Evolutionary conservation across 1,284 basidiomycete genomes (phyloP).

Genomic region (Exobasidium cylindrosporum): DNA sequence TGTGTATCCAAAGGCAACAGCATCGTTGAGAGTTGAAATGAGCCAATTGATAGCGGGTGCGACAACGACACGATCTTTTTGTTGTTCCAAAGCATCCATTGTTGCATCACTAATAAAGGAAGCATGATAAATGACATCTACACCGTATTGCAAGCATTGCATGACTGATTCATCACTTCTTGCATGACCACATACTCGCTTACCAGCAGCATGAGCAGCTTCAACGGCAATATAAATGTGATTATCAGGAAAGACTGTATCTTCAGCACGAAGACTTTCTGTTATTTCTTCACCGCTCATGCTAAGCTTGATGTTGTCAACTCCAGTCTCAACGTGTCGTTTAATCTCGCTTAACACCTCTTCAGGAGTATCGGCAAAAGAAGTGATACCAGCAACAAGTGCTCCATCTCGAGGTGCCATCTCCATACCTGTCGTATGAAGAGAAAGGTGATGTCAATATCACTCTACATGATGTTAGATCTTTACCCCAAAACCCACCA

Average conservation of each 20-base stretch:
- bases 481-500: no score
- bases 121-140: background rate
- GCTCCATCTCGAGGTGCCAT: background rate
- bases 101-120: background rate
- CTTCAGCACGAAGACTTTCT: conserved; percentile 53
- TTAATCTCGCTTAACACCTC: background rate
- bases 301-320: conserved; percentile 23
- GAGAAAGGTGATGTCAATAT: no score
- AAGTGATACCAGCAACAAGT: background rate
- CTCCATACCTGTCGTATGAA: no score
- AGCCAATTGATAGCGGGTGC: background rate
- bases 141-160: background rate
- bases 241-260: conserved; percentile 54
- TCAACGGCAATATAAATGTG: conserved; percentile 22
- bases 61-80: background rate
- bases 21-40: background rate
- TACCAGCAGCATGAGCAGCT: background rate
- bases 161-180: background rate
- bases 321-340: conserved; percentile 12
- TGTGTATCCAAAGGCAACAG: background rate
- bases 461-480: no score
- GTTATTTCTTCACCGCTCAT: conserved; percentile 57
- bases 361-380: background rate
- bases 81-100: background rate
- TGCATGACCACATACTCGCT: background rate